Evolutionary conservation across 352 stramenopile species (phyloP).

Genomic region (Paralagenidium karlingii): DNA sequence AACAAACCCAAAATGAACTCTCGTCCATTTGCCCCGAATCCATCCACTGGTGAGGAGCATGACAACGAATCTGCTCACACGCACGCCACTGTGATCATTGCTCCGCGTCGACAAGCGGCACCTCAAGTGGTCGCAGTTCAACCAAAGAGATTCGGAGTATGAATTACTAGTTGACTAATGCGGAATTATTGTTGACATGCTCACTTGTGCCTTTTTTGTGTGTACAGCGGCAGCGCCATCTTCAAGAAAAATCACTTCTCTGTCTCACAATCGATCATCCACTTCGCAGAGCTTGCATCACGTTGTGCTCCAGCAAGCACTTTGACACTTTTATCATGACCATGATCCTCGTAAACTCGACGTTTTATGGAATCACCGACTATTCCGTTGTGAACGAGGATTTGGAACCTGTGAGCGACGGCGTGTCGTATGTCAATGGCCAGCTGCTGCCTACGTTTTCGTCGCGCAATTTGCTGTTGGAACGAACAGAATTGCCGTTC

Average conservation of each 20-base stretch:
- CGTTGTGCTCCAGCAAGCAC: slow-evolving; percentile 28
- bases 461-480: slow-evolving; percentile 37
- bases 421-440: slow-evolving; percentile 20
- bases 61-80: too few relatives aligned
- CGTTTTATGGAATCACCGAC: slow-evolving; percentile 77
- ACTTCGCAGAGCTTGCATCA: slow-evolving; percentile 36
- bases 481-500: slow-evolving; percentile 73
- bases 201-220: too few relatives aligned
- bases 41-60: too few relatives aligned
- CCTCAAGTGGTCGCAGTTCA: too few relatives aligned
- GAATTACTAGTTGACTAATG: too few relatives aligned
- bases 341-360: slow-evolving; percentile 80
- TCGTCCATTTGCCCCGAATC: too few relatives aligned
- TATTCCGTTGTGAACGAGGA: slow-evolving; percentile 54
- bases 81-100: too few relatives aligned
- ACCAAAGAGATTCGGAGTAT: too few relatives aligned
- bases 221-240: too few relatives aligned
- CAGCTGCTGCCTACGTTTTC: slow-evolving; percentile 25
- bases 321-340: slow-evolving; percentile 82
- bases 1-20: too few relatives aligned
- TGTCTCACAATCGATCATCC: slow-evolving; percentile 27
- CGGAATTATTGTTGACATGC: too few relatives aligned
- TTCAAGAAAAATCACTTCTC: slow-evolving; percentile 30
- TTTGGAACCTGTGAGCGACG: slow-evolving; percentile 45
- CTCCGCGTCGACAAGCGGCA: too few relatives aligned